phyloP scores from a whole-genome alignment of 1,284 basidiomycete species.

The Austroboletus rostrupii region DNA sequence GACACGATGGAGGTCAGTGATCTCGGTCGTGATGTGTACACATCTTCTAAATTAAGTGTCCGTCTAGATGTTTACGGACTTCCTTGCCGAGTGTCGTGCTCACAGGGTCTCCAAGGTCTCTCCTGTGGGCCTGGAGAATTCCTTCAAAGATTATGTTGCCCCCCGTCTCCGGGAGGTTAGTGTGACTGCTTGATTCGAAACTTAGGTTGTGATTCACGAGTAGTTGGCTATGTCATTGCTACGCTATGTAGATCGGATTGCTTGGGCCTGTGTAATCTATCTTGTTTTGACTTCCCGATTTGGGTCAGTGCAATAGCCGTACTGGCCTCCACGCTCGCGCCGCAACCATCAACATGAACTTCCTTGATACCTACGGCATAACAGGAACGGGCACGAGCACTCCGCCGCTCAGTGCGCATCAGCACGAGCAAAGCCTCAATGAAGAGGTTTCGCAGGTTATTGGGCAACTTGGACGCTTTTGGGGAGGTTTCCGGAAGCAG shows the following conservation, averaged over 20 bases:
- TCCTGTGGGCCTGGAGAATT: slow-evolving; percentile 4
- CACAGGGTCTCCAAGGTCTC: slow-evolving; percentile 36
- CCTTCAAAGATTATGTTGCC: slow-evolving; percentile 3
- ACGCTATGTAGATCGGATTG: background rate
- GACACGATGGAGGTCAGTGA: slow-evolving; percentile 83
- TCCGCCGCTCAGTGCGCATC: slow-evolving; percentile 36
- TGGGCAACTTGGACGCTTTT: slow-evolving; percentile 78
- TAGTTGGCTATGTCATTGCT: background rate
- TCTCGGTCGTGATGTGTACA: background rate
- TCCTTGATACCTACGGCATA: slow-evolving; percentile 65
- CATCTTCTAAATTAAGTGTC: slow-evolving; percentile 3
- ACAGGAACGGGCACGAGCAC: slow-evolving; percentile 41
- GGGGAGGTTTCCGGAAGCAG: slow-evolving; percentile 88
- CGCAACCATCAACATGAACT: slow-evolving; percentile 53
- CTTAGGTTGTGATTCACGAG: background rate
- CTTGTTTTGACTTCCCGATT: slow-evolving; percentile 13
- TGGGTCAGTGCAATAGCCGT: background rate
- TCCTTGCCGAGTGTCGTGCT: slow-evolving; percentile 74
- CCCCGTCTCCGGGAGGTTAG: slow-evolving; percentile 11
- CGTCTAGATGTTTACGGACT: slow-evolving; percentile 86
- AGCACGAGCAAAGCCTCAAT: slow-evolving; percentile 63
- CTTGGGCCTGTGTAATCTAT: no score
- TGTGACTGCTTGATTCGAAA: slow-evolving; percentile 17
- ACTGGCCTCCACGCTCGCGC: background rate
- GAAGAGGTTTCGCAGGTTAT: slow-evolving; percentile 86